Evolutionary conservation across 2,329 filamentous ascomycete genomes (phyloP).

Genomic region (Penicillium sumatraense): DNA sequence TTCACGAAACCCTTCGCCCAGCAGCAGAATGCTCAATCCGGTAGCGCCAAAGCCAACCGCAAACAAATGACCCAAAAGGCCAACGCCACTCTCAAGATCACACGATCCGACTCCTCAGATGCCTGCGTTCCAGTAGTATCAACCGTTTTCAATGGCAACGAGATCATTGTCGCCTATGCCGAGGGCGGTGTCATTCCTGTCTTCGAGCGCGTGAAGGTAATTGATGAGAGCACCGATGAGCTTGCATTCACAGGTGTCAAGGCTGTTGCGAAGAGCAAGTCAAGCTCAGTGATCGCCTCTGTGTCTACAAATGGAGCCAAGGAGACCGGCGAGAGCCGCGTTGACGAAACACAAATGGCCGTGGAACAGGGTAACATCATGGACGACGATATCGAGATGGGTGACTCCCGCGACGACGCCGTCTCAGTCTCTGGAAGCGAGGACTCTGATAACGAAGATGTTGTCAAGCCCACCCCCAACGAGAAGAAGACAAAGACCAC

Average conservation of each 20-base stretch:
- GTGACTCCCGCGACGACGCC: slow-evolving; percentile 34
- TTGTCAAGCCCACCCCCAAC: slow-evolving; percentile 16
- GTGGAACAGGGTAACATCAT: slow-evolving; percentile 56
- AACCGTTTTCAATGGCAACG: slow-evolving; percentile 50
- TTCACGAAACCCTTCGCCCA: slow-evolving; percentile 55
- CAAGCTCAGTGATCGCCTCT: slow-evolving; percentile 48
- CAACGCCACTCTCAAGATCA: slow-evolving; percentile 51
- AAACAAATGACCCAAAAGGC: slow-evolving; percentile 51
- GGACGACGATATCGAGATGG: slow-evolving; percentile 44
- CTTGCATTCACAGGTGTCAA: slow-evolving; percentile 50
- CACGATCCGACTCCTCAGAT: slow-evolving; percentile 46
- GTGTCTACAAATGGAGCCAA: slow-evolving; percentile 59
- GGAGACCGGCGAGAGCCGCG: slow-evolving; percentile 54
- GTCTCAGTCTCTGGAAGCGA: slow-evolving; percentile 32
- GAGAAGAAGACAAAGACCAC: slow-evolving; percentile 27
- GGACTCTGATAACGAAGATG: slow-evolving; percentile 32
- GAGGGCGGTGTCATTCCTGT: slow-evolving; percentile 55
- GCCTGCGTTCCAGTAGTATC: slow-evolving; percentile 49
- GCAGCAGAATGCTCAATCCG: slow-evolving; percentile 31
- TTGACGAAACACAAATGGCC: slow-evolving; percentile 62
- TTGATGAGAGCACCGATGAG: slow-evolving; percentile 50
- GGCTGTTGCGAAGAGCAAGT: slow-evolving; percentile 50
- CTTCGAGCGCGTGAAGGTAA: slow-evolving; percentile 55
- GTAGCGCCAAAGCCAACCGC: slow-evolving; percentile 50
- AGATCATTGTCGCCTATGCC: slow-evolving; percentile 53